Base-by-base conservation (phyloP, 192 early-diverging fungal genomes). In the Backusella luteola region DNA sequence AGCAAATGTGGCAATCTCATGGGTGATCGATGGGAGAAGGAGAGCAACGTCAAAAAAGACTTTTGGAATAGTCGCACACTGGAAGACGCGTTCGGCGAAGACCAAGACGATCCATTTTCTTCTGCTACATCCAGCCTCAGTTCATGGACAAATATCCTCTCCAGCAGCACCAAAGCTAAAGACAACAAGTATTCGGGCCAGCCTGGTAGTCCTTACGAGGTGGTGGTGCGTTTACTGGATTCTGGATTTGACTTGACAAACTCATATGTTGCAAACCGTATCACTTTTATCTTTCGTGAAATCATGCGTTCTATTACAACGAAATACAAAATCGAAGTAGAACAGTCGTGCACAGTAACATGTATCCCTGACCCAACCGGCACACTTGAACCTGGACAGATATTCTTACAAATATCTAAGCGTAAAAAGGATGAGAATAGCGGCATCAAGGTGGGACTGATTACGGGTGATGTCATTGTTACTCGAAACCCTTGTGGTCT, bases 401-500 rank as follows among this genome's bases (percentile, higher is more conserved):
- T 84, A 1, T 84, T 78, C 15, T n/a, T 84, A 17, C 82, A 81
- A 41, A 29, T 84, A 9, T 73, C 80, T 1, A 66, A 67, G 29
- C 56, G 76, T 15, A 69, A 71, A n/a, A 35, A 34, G 2, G 82
- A 84, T 76, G 76, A 75, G 35, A 69, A 41, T 6, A 76, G 71
- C 14, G 76, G 79, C 12, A 35, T 73, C 7, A 46, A 26, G 9
- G 69, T 74, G 8, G 76, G 80, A 17, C 29, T 78, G 5, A 75
- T 84, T 21, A 46, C 78, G 35, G 82, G 76, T 34, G 82, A 84
- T 71, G 59, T 84, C 0, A 77, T 86, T 2, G 82, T 90, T 1
- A 83, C 82, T 6, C 81, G 90, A 7, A 87, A 86, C 66, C 90
- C 90, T 1, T 91, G 89, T 67, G 89, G 90, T 69, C 87, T 90